phyloP scores from a whole-genome alignment of 1,284 basidiomycete genomes.

The Microbotryomycetes sp. region DNA sequence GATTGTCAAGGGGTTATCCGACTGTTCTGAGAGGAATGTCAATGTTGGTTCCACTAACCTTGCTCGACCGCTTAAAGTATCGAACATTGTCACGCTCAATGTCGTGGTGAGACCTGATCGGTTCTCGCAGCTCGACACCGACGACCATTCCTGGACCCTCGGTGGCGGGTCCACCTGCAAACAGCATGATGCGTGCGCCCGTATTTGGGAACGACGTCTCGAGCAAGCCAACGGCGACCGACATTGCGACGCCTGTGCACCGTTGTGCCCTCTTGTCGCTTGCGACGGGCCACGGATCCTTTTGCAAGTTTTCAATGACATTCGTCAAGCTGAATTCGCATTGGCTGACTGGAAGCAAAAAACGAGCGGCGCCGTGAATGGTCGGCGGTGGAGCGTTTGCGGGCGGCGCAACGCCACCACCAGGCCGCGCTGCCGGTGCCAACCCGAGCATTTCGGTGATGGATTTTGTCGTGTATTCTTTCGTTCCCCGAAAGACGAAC shows the following conservation, averaged over 20 bases:
- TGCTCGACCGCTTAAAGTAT: conserved; percentile 93
- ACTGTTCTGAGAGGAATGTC: too few species aligned
- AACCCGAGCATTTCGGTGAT: conserved; percentile 98
- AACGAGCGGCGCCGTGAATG: conserved; percentile 77
- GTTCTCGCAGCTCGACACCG: conserved; percentile 89
- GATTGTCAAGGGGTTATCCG: neutral
- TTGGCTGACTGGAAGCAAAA: conserved; percentile 86
- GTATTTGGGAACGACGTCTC: conserved; percentile 96
- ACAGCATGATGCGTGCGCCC: conserved; percentile 92
- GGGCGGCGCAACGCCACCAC: conserved; percentile 54
- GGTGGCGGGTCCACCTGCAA: conserved; percentile 91
- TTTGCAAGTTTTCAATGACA: conserved; percentile 78
- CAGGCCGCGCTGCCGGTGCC: conserved; percentile 56
- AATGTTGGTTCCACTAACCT: conserved; percentile 51
- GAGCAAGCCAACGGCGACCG: conserved; percentile 88
- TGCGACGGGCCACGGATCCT: conserved; percentile 96
- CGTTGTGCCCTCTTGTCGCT: conserved; percentile 91
- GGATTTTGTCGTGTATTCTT: conserved; percentile 94
- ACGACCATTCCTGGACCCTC: conserved; percentile 98
- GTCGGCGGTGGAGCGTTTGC: conserved; percentile 67
- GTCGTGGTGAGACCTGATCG: conserved; percentile 97
- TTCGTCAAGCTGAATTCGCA: conserved; percentile 95
- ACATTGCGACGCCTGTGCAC: conserved; percentile 90
- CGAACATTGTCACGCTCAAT: conserved; percentile 96
- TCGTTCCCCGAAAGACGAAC: conserved; percentile 98